phyloP scores from a whole-genome alignment of 2,329 filamentous ascomycete species.

The Phaeosphaeriaceae sp. region DNA sequence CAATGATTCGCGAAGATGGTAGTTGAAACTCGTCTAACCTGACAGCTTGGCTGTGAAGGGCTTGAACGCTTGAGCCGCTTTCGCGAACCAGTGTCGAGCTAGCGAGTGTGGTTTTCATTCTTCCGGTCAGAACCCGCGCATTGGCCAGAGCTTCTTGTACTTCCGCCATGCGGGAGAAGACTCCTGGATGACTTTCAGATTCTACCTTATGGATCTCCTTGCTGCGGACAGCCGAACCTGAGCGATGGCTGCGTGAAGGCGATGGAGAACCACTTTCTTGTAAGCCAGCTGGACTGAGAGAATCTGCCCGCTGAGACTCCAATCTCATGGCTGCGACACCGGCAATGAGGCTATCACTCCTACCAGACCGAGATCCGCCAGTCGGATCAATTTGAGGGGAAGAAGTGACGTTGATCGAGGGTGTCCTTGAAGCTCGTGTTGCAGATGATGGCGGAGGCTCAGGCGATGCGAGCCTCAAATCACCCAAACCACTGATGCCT shows the following conservation, averaged over 20 bases:
- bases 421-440: conserved; percentile 9
- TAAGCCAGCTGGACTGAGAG: neutral
- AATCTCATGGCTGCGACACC: neutral
- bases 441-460: neutral
- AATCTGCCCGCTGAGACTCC: neutral
- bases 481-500: conserved; percentile 3
- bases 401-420: conserved; percentile 15
- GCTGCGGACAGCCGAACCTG: conserved; percentile 13
- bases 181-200: conserved; percentile 23
- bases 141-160: conserved; percentile 25
- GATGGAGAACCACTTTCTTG: conserved; percentile 15
- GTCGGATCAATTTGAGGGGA: conserved; percentile 4
- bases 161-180: conserved; percentile 7
- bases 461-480: conserved; percentile 11
- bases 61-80: conserved; percentile 49
- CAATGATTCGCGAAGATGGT: conserved; percentile 52
- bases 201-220: conserved; percentile 16
- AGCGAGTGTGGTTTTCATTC: conserved; percentile 42
- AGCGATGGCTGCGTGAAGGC: conserved; percentile 22
- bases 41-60: conserved; percentile 43
- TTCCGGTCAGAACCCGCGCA: conserved; percentile 43
- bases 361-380: neutral
- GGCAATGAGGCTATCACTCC: neutral
- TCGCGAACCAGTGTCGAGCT: conserved; percentile 47
- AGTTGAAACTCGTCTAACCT: conserved; percentile 49